These are phyloP conservation scores for Cymbopogon citratus DNA, from an alignment of 176 grass and related monocot genomes.

Conservation along the genomic window DNA sequence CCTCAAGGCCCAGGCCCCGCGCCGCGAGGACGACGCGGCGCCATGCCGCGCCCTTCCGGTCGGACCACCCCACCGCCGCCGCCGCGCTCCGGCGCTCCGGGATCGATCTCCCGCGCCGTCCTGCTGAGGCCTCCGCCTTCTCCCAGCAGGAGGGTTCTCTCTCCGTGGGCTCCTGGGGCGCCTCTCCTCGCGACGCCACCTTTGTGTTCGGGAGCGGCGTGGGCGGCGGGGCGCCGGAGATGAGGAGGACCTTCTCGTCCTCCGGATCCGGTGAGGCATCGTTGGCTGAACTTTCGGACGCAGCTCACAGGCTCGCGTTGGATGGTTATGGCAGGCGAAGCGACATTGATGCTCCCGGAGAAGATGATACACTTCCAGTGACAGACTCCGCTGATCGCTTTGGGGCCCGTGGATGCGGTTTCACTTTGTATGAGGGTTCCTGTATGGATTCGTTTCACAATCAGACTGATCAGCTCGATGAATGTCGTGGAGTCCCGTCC, in stretches of 20 bases:
- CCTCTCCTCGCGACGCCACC: neutral
- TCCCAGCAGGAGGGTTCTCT: neutral
- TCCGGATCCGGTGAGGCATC: conserved; percentile 15
- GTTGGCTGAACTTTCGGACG: neutral
- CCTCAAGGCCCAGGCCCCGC: conserved; percentile 25
- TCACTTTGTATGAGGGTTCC: neutral
- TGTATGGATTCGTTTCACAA: neutral
- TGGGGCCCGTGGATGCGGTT: neutral
- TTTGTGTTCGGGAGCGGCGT: conserved; percentile 37
- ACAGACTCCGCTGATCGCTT: neutral
- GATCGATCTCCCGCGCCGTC: neutral
- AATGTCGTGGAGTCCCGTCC: neutral
- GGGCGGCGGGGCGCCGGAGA: conserved; percentile 8
- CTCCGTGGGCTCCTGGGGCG: conserved; percentile 15
- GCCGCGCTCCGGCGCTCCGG: conserved; percentile 8
- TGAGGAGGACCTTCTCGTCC: conserved; percentile 27
- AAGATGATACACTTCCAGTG: neutral
- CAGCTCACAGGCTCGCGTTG: neutral
- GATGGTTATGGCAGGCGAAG: neutral
- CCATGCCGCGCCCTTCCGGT: conserved; percentile 30
- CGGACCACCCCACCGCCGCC: conserved; percentile 32
- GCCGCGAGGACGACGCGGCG: conserved; percentile 20
- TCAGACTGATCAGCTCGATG: neutral
- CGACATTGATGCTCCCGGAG: neutral
- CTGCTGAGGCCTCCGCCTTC: conserved; percentile 4